phyloP scores from a whole-genome alignment of 306 rosid species.

The Ammopiptanthus mongolicus region DNA sequence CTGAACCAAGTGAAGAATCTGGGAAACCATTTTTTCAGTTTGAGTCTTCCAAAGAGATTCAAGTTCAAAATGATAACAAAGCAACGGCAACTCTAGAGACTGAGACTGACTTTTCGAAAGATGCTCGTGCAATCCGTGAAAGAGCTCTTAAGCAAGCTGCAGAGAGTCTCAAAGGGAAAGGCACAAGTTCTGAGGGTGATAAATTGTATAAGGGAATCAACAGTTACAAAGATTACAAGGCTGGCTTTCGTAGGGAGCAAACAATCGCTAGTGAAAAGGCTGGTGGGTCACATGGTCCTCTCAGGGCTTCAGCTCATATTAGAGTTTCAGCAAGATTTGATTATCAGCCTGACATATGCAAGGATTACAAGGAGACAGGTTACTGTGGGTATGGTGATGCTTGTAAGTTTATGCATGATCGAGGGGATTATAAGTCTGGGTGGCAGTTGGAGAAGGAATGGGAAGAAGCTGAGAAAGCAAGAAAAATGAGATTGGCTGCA shows the following conservation, averaged over 20 bases:
- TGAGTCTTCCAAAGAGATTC: conserved; percentile 72
- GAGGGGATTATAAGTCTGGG: conserved; percentile 92
- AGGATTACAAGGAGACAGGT: conserved; percentile 87
- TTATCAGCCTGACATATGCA: conserved; percentile 90
- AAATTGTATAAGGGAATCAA: conserved; percentile 65
- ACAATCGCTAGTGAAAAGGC: conserved; percentile 82
- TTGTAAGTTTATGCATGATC: conserved; percentile 88
- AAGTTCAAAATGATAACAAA: conserved; percentile 72
- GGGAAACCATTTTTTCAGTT: conserved; percentile 33
- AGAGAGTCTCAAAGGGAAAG: conserved; percentile 54
- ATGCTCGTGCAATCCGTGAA: conserved; percentile 76
- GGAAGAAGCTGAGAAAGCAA: conserved; percentile 82
- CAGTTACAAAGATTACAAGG: conserved; percentile 68
- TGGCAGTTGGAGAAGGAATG: conserved; percentile 95
- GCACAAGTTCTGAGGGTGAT: conserved; percentile 35
- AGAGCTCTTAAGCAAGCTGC: conserved; percentile 67
- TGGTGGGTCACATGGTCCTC: conserved; percentile 86
- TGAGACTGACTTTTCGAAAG: conserved; percentile 72
- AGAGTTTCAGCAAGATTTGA: conserved; percentile 78
- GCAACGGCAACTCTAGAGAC: conserved; percentile 85
- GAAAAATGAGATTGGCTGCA: conserved; percentile 71
- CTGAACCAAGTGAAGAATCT: conserved; percentile 23
- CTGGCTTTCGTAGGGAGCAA: conserved; percentile 81
- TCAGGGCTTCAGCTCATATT: conserved; percentile 88
- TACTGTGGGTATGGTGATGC: conserved; percentile 85